Evolutionary conservation across 2,329 filamentous ascomycete species (phyloP).

Genomic region (Aspergillus hiratsukae): DNA sequence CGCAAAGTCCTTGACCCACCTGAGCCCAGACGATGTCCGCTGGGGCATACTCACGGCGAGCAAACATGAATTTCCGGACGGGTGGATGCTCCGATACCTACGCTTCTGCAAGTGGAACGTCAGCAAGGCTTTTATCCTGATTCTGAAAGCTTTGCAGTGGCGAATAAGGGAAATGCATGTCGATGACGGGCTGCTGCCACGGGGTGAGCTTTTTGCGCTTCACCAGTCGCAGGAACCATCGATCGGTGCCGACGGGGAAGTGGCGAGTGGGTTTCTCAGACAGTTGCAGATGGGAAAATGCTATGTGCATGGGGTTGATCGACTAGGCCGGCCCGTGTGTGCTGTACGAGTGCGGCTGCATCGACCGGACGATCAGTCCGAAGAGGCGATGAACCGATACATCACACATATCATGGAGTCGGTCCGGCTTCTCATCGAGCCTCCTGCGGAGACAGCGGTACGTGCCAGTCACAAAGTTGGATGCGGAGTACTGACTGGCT

Average conservation of each 20-base stretch:
- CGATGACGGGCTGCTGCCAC: conserved; percentile 74
- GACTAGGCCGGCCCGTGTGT: conserved; percentile 74
- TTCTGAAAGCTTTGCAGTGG: conserved; percentile 88
- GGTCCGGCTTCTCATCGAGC: conserved; percentile 67
- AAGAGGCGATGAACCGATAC: conserved; percentile 75
- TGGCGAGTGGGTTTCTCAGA: conserved; percentile 67
- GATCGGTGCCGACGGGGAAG: conserved; percentile 52
- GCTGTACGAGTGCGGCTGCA: conserved; percentile 77
- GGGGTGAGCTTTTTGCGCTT: conserved; percentile 64
- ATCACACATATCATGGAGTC: conserved; percentile 92
- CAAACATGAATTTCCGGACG: conserved; percentile 89
- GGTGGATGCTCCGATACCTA: conserved; percentile 70
- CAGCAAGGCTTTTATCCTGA: conserved; percentile 81
- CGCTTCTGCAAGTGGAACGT: conserved; percentile 87
- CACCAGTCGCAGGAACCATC: conserved; percentile 44
- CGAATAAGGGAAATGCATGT: conserved; percentile 73
- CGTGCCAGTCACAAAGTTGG: conserved; percentile 30
- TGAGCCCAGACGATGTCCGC: conserved; percentile 70
- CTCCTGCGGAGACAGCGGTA: conserved; percentile 83
- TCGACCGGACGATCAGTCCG: conserved; percentile 73
- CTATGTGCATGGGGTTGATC: conserved; percentile 79
- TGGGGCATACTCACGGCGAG: conserved; percentile 81
- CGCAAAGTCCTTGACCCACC: conserved; percentile 67
- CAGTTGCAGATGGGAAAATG: conserved; percentile 85
- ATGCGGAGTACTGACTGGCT: not conserved